These are phyloP conservation scores for Fusarium veterinarium DNA, from an alignment of 2,329 filamentous ascomycete species.

Conservation along the genomic window DNA sequence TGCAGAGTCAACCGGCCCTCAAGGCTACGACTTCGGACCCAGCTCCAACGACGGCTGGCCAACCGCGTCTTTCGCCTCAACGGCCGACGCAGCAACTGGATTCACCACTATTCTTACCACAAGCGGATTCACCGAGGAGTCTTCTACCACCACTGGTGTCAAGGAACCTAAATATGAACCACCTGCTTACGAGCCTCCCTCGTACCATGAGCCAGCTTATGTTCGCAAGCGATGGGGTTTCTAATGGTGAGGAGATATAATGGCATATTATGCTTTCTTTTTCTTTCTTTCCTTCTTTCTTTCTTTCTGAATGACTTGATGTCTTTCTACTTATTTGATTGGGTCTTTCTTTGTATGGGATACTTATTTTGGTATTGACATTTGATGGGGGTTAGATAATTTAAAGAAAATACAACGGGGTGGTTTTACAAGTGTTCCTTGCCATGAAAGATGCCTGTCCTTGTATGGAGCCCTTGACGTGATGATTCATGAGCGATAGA, in stretches of 20 bases:
- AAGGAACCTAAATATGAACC: constrained; percentile 33
- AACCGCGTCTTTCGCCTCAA: constrained; percentile 12
- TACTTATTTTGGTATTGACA: neutral
- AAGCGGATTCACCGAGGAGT: constrained; percentile 24
- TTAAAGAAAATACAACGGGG: constrained; percentile 29
- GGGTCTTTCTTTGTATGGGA: constrained; percentile 10
- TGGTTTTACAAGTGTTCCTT: neutral
- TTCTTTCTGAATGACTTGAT: constrained; percentile 9
- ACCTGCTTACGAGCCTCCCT: constrained; percentile 42
- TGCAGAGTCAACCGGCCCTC: constrained; percentile 5
- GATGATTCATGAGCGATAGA: too few species aligned
- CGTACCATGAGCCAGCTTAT: constrained; percentile 37
- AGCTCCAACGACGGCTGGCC: constrained; percentile 21
- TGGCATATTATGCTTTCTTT: neutral
- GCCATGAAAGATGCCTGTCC: neutral
- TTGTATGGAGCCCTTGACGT: neutral
- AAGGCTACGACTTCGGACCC: constrained; percentile 30
- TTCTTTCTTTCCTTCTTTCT: constrained; percentile 22
- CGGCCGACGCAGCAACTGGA: constrained; percentile 16
- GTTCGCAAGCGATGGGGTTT: constrained; percentile 37
- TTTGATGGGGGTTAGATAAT: constrained; percentile 29
- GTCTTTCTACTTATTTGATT: constrained; percentile 18
- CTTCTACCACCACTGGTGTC: neutral
- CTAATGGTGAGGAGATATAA: constrained; percentile 7
- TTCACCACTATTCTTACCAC: constrained; percentile 43